These are phyloP conservation scores for Diaporthe amygdali DNA, from an alignment of 2,329 filamentous ascomycete genomes.

Conservation along the genomic window DNA sequence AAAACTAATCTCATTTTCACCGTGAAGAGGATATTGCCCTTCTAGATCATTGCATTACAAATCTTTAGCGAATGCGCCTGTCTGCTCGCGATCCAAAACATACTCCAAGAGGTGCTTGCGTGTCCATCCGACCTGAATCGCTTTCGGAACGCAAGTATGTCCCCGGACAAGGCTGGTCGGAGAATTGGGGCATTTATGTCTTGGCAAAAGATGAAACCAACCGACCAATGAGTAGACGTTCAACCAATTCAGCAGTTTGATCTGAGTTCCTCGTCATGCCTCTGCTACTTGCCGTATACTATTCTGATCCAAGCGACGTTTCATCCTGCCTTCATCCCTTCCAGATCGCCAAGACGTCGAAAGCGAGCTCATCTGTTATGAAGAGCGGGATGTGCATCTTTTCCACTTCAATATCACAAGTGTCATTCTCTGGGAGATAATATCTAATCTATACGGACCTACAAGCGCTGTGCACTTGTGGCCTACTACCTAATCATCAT, in stretches of 20 bases:
- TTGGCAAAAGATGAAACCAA: conserved; percentile 4
- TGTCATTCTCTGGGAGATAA: neutral
- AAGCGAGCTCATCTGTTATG: neutral
- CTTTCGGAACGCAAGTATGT: neutral
- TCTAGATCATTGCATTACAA: neutral
- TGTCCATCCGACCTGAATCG: conserved; percentile 2
- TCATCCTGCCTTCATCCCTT: conserved; percentile 10
- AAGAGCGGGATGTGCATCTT: conserved; percentile 2
- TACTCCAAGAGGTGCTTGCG: neutral
- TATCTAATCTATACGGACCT: neutral
- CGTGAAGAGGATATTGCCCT: neutral
- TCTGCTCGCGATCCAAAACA: conserved; percentile 7
- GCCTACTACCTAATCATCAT: neutral
- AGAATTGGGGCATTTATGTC: neutral
- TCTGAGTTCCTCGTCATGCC: conserved; percentile 9
- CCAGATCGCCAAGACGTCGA: conserved; percentile 3
- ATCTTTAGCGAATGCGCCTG: neutral
- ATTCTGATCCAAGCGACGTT: conserved; percentile 12
- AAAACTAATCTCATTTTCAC: neutral
- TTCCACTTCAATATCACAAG: neutral
- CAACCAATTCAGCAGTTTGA: neutral
- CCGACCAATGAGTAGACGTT: neutral
- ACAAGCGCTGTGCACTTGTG: neutral
- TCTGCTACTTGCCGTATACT: neutral
- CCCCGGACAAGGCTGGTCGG: neutral